Percentiles rank a stretch among this genome's conserved stretches.
phyloP scores from a whole-genome alignment of 768 basidiomycete species.

The Phanerodontia chrysosporium region DNA sequence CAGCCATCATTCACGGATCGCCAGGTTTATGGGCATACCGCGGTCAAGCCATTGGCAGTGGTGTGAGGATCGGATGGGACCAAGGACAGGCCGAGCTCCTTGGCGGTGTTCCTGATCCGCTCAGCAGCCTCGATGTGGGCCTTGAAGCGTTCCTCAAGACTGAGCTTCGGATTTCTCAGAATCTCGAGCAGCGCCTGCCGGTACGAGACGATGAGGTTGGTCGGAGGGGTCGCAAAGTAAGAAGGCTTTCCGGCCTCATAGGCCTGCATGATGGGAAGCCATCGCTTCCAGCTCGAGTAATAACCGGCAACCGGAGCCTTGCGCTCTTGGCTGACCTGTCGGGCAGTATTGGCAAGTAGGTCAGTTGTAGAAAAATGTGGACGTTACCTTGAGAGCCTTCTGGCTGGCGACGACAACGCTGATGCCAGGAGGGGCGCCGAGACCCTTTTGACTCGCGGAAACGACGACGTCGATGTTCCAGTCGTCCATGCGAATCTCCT shows the following conservation, averaged over 20 bases:
- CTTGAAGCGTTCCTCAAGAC: slow-evolving; percentile 74
- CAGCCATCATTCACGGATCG: background rate
- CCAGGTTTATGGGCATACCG: slow-evolving; percentile 37
- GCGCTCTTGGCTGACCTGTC: slow-evolving; percentile 58
- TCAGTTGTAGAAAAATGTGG: background rate
- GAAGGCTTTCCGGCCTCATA: slow-evolving; percentile 80
- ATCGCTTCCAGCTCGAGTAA: slow-evolving; percentile 90
- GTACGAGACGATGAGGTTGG: slow-evolving; percentile 91
- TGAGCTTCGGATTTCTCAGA: slow-evolving; percentile 46
- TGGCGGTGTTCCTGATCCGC: slow-evolving; percentile 64
- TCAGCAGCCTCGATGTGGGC: slow-evolving; percentile 67
- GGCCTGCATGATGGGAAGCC: slow-evolving; percentile 91
- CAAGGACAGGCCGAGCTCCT: slow-evolving; percentile 66
- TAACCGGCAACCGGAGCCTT: slow-evolving; percentile 67
- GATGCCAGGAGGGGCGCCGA: slow-evolving; percentile 90
- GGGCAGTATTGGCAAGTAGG: background rate
- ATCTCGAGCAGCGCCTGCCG: slow-evolving; percentile 77
- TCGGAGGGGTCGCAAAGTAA: slow-evolving; percentile 95
- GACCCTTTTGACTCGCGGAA: slow-evolving; percentile 86
- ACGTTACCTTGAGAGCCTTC: slow-evolving; percentile 62
- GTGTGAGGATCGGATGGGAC: slow-evolving; percentile 58
- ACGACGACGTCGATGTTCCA: slow-evolving; percentile 92
- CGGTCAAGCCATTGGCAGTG: slow-evolving; percentile 94
- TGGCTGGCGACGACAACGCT: slow-evolving; percentile 81
- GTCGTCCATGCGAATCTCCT: slow-evolving; percentile 90